These are phyloP conservation scores for Lachancea sp. DNA, from an alignment of 805 yeast genomes.

Conservation along the genomic window DNA sequence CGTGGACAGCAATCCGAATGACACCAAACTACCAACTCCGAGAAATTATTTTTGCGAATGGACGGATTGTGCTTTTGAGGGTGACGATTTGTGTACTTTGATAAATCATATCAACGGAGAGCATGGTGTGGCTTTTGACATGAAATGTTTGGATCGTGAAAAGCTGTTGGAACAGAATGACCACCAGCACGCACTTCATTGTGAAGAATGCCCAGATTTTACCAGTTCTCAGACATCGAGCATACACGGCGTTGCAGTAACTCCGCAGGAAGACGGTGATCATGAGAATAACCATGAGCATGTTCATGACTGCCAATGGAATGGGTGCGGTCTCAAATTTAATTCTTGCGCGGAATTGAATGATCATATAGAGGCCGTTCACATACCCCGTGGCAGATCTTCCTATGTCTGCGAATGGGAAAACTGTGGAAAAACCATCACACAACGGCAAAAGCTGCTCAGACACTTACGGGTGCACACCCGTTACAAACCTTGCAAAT, in stretches of 20 bases:
- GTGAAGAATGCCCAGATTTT: slow-evolving; percentile 7
- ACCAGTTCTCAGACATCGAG: neutral
- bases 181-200: slow-evolving; percentile 13
- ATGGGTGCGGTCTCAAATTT: slow-evolving; percentile 46
- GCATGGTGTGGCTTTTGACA: slow-evolving; percentile 37
- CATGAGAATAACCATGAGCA: neutral
- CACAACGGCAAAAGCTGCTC: slow-evolving; percentile 77
- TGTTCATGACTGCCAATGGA: slow-evolving; percentile 25
- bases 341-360: slow-evolving; percentile 55
- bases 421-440: slow-evolving; percentile 65
- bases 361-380: slow-evolving; percentile 59
- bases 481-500: slow-evolving; percentile 69
- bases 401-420: slow-evolving; percentile 71
- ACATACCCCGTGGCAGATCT: slow-evolving; percentile 69
- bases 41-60: slow-evolving; percentile 52
- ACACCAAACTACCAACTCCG: slow-evolving; percentile 9
- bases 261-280: neutral
- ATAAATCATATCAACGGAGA: slow-evolving; percentile 51
- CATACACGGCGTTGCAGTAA: neutral
- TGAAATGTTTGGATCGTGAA: slow-evolving; percentile 20
- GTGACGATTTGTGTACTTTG: slow-evolving; percentile 47
- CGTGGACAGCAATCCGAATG: slow-evolving; percentile 19
- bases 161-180: slow-evolving; percentile 15
- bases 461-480: slow-evolving; percentile 90
- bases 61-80: slow-evolving; percentile 59